phyloP scores from a whole-genome alignment of 805 yeast species.

The Metschnikowia baotianmanensis region DNA sequence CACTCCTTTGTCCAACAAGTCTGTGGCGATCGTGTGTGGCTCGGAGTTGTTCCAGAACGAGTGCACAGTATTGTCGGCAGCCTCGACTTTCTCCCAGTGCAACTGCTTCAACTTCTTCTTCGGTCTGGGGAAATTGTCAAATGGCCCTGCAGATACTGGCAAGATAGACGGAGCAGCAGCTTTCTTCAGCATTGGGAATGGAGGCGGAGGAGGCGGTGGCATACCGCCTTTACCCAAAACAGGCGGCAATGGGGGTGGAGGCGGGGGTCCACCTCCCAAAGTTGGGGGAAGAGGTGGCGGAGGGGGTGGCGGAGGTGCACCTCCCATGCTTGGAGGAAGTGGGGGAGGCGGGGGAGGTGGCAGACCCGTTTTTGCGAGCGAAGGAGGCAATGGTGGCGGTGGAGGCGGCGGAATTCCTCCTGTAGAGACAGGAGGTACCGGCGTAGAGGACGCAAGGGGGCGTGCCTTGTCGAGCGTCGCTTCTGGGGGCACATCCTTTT shows the following conservation, averaged over 20 bases:
- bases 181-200: slow-evolving; percentile 12
- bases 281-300: slow-evolving; percentile 25
- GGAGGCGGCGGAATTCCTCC: slow-evolving; percentile 20
- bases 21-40: slow-evolving; percentile 44
- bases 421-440: background rate
- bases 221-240: slow-evolving; percentile 21
- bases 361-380: background rate
- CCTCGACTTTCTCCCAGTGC: slow-evolving; percentile 77
- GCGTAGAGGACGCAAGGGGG: background rate
- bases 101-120: slow-evolving; percentile 67
- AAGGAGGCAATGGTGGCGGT: slow-evolving; percentile 18
- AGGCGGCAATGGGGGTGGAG: slow-evolving; percentile 23
- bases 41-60: slow-evolving; percentile 62
- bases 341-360: slow-evolving; percentile 25
- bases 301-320: slow-evolving; percentile 20
- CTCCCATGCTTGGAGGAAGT: slow-evolving; percentile 7
- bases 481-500: background rate
- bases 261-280: slow-evolving; percentile 21
- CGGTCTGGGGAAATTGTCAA: slow-evolving; percentile 55
- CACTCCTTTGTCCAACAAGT: slow-evolving; percentile 57
- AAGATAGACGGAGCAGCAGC: slow-evolving; percentile 8
- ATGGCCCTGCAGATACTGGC: slow-evolving; percentile 22
- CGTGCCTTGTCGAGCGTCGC: background rate
- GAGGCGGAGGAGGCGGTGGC: slow-evolving; percentile 29
- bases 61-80: slow-evolving; percentile 37